Conservation (phyloP, 306 rosid genomes). For the Glycine soja region DNA sequence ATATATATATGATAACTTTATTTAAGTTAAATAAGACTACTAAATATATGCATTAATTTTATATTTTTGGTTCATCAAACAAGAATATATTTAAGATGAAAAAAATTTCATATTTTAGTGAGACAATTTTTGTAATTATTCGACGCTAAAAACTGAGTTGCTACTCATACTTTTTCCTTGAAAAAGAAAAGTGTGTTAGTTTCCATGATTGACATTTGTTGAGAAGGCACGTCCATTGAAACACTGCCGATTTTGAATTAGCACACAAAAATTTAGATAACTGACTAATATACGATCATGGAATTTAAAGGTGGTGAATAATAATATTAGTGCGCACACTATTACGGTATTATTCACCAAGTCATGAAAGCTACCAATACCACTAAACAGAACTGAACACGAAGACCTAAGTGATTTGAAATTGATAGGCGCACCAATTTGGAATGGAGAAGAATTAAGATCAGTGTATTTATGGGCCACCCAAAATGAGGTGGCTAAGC, state of each 20-base stretch:
- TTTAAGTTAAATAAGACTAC: too few species aligned
- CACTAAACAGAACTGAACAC: slow-evolving; percentile 11
- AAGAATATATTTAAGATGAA: background rate
- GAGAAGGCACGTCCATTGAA: slow-evolving; percentile 25
- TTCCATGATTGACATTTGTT: slow-evolving; percentile 6
- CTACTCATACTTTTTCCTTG: background rate
- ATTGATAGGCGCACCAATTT: slow-evolving; percentile 40
- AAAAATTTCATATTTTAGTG: background rate
- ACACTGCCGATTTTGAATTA: background rate
- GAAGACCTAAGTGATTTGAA: slow-evolving; percentile 34
- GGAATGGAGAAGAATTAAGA: slow-evolving; percentile 23
- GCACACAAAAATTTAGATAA: slow-evolving; percentile 1
- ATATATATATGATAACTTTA: too few species aligned
- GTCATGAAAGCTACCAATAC: slow-evolving; percentile 3
- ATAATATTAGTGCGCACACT: slow-evolving; percentile 4
- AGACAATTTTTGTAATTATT: background rate
- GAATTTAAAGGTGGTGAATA: slow-evolving; percentile 9
- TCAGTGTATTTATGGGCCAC: slow-evolving; percentile 40
- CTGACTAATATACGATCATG: background rate
- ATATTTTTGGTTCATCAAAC: background rate
- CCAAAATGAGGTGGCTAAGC: slow-evolving; percentile 10
- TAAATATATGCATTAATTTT: background rate
- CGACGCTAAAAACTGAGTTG: background rate
- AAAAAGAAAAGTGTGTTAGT: background rate
- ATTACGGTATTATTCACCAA: slow-evolving; percentile 19